These are phyloP conservation scores for Rhizophora mangle DNA, from an alignment of 345 rosid species.

Conservation along the genomic window DNA sequence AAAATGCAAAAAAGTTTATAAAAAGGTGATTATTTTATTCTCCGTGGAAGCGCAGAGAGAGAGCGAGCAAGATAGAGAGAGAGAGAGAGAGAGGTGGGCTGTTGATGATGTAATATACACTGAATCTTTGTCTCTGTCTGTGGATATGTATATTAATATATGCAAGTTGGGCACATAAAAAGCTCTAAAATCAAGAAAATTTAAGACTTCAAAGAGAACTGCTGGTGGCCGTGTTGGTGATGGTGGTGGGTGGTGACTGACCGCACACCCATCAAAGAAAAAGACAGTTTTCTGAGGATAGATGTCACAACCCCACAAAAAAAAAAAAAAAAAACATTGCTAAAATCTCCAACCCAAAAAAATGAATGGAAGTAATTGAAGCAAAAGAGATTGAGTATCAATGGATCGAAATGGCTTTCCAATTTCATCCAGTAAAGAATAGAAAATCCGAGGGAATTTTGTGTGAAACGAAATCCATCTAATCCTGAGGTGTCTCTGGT, in stretches of 20 bases:
- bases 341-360: neutral
- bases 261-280: conserved; percentile 30
- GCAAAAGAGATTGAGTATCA: conserved; percentile 59
- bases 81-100: no score
- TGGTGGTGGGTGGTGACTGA: conserved; percentile 27
- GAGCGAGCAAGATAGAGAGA: conserved; percentile 1
- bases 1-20: neutral
- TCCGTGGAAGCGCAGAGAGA: no score
- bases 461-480: neutral
- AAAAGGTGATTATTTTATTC: no score
- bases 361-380: conserved; percentile 56
- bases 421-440: conserved; percentile 16
- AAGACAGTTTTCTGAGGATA: conserved; percentile 1
- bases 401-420: conserved; percentile 53
- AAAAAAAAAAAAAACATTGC: conserved; percentile 3
- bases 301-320: conserved; percentile 4
- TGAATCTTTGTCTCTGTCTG: no score
- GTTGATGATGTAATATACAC: no score
- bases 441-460: neutral
- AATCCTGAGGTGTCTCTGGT: conserved; percentile 16
- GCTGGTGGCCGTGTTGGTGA: no score
- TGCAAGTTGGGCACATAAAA: no score
- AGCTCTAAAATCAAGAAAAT: no score
- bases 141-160: no score
- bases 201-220: no score